A percentile compares a stretch with the other conserved stretches of the same genome.
Conservation (phyloP, 139 green algal species). For the Diplosphaera chodatii region DNA sequence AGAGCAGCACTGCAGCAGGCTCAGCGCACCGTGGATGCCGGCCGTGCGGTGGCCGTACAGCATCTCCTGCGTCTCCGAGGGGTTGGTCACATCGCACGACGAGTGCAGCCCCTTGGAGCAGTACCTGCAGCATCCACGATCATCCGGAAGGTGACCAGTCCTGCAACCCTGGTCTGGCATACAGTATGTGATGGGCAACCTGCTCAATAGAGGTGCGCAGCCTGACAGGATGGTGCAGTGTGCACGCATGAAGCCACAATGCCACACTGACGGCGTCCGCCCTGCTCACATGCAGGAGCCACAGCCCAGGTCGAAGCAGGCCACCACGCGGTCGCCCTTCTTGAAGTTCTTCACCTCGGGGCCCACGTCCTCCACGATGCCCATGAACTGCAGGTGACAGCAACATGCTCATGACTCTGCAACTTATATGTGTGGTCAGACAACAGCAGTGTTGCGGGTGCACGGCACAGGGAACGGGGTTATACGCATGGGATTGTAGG, state of each 20-base stretch:
- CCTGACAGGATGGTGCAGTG: too few species aligned
- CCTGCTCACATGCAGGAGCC: slow-evolving; percentile 34
- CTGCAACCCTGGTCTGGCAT: too few species aligned
- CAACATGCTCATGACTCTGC: too few species aligned
- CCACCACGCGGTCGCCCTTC: slow-evolving; percentile 61
- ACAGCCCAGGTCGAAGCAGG: slow-evolving; percentile 67
- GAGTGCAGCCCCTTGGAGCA: slow-evolving; percentile 38
- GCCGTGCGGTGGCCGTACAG: slow-evolving; percentile 38
- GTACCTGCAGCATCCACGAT: slow-evolving; percentile 11
- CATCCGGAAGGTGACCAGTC: too few species aligned
- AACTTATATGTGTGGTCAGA: too few species aligned
- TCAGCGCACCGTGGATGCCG: neutral
- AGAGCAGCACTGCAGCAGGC: neutral
- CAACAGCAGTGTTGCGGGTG: too few species aligned
- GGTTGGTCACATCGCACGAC: slow-evolving; percentile 49
- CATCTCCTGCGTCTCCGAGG: slow-evolving; percentile 26
- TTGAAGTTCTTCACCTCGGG: slow-evolving; percentile 32
- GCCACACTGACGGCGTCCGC: too few species aligned
- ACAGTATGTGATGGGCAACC: too few species aligned
- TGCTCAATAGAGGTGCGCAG: too few species aligned
- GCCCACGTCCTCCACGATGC: slow-evolving; percentile 49
- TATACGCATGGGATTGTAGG: too few species aligned
- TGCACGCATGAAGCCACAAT: too few species aligned
- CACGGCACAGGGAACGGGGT: too few species aligned
- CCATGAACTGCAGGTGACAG: slow-evolving; percentile 57